These are phyloP conservation scores for Ophiorrhiza pumila DNA, from an alignment of 257 asterid genomes.

Conservation along the genomic window DNA sequence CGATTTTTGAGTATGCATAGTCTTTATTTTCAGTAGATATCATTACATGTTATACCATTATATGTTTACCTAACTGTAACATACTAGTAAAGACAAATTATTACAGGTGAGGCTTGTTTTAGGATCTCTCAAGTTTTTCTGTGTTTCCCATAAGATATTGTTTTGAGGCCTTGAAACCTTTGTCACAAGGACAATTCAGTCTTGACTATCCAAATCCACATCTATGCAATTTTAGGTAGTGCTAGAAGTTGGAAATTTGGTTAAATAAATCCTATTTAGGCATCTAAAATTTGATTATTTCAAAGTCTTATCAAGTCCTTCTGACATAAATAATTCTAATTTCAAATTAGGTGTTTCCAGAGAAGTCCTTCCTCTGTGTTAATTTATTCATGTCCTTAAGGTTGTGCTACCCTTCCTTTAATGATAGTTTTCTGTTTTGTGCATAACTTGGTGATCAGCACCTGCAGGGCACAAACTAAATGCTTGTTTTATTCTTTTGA, in stretches of 20 bases:
- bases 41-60: not conserved
- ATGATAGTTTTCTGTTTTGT: not conserved
- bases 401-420: not conserved
- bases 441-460: not conserved
- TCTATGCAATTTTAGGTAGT: not conserved
- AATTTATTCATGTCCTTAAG: not conserved
- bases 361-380: not conserved
- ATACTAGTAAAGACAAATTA: not conserved
- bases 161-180: not conserved
- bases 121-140: not conserved
- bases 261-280: not conserved
- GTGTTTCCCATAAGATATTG: not conserved
- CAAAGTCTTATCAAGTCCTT: not conserved
- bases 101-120: not conserved
- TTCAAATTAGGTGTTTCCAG: not conserved
- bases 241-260: not conserved
- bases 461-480: not conserved
- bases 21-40: not conserved
- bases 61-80: not conserved
- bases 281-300: not conserved
- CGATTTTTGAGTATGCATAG: not conserved
- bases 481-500: not conserved
- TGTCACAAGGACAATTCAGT: not conserved
- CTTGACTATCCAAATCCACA: not conserved
- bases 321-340: not conserved